phyloP scores from a whole-genome alignment of 1,139 yeast genomes.

The Schizosaccharomyces versatilis region DNA sequence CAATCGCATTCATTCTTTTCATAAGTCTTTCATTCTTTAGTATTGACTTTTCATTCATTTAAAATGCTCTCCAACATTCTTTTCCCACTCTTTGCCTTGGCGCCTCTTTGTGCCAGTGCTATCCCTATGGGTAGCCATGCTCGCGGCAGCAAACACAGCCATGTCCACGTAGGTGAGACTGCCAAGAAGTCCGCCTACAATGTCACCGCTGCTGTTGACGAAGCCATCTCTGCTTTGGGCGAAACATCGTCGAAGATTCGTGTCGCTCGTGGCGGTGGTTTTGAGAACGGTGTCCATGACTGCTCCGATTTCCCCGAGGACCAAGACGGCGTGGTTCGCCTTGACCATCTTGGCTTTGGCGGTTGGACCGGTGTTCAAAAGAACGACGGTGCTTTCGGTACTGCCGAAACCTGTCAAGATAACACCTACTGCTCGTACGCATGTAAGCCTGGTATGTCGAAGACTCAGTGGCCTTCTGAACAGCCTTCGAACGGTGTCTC shows the following conservation, averaged over 20 bases:
- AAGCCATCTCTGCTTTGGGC: slow-evolving; percentile 2
- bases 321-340: slow-evolving; percentile 56
- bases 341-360: slow-evolving; percentile 61
- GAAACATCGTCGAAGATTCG: slow-evolving; percentile 7
- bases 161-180: background rate
- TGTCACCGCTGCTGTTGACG: background rate
- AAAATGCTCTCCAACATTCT: background rate
- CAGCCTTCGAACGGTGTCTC: slow-evolving; percentile 80
- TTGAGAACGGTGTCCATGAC: slow-evolving; percentile 57
- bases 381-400: slow-evolving; percentile 36
- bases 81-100: background rate
- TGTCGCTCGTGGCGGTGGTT: slow-evolving; percentile 16
- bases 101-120: background rate
- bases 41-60: background rate
- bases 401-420: slow-evolving; percentile 47
- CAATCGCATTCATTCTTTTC: no score
- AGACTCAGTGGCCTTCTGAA: slow-evolving; percentile 80
- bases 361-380: slow-evolving; percentile 78
- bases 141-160: background rate
- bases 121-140: background rate
- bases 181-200: background rate
- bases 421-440: slow-evolving; percentile 93
- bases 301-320: slow-evolving; percentile 75
- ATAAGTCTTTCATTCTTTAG: no score
- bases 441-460: slow-evolving; percentile 89